Percentiles rank a stretch among this genome's conserved stretches.
Conservation (phyloP, 495 filamentous ascomycete genomes). For the Melanomma pulvis-pyrius region DNA sequence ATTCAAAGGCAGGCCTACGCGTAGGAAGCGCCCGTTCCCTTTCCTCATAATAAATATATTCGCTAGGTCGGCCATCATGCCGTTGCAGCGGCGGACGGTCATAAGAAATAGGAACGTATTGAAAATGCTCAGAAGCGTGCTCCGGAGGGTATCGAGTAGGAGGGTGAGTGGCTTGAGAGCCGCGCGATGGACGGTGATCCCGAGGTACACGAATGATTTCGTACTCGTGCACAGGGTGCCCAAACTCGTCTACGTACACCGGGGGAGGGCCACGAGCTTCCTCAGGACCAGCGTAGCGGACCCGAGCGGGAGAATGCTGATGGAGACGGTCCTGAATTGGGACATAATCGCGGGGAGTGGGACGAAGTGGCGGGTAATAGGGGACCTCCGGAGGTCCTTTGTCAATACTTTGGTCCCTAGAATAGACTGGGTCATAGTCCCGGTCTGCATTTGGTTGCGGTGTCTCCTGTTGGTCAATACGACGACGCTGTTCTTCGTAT, state of each 20-base stretch:
- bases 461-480: slow-evolving; percentile 35
- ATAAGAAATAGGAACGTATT: slow-evolving; percentile 29
- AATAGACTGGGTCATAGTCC: slow-evolving; percentile 26
- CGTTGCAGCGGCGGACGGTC: slow-evolving; percentile 20
- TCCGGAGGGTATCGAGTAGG: slow-evolving; percentile 14
- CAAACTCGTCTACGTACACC: slow-evolving; percentile 29
- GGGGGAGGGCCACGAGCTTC: slow-evolving; percentile 20
- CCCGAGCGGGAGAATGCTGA: slow-evolving; percentile 12
- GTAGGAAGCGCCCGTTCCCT: slow-evolving; percentile 10
- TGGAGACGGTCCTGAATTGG: slow-evolving; percentile 27
- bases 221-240: slow-evolving; percentile 21
- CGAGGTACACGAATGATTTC: slow-evolving; percentile 30
- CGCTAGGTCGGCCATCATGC: slow-evolving; percentile 3
- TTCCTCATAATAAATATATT: slow-evolving; percentile 36
- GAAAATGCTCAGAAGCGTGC: background rate
- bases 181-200: slow-evolving; percentile 14
- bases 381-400: slow-evolving; percentile 18
- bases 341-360: slow-evolving; percentile 21
- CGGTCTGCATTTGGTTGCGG: slow-evolving; percentile 24
- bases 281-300: slow-evolving; percentile 25
- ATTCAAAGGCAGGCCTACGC: slow-evolving; percentile 9
- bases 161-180: slow-evolving; percentile 5
- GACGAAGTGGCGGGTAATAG: slow-evolving; percentile 11
- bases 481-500: slow-evolving; percentile 33
- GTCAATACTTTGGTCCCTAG: slow-evolving; percentile 33